A percentile compares a stretch with the other conserved stretches of the same genome.
These are phyloP conservation scores for Daedalea quercina DNA, from an alignment of 768 basidiomycete genomes.

Conservation along the genomic window DNA sequence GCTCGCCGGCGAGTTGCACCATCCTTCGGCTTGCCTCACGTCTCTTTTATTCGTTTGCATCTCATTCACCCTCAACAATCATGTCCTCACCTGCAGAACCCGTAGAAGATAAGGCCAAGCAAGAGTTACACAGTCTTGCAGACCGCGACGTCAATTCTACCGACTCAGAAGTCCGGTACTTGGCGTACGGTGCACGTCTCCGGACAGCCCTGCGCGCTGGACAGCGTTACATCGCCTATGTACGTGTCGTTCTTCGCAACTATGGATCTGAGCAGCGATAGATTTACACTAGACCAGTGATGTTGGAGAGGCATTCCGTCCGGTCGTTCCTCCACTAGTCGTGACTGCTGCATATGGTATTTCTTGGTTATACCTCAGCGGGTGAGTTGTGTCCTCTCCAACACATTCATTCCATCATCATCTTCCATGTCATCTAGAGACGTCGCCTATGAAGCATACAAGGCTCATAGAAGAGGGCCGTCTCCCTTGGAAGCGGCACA, in stretches of 20 bases:
- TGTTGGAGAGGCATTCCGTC: conserved; percentile 78
- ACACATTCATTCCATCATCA: neutral
- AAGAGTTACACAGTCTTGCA: conserved; percentile 50
- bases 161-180: conserved; percentile 63
- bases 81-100: conserved; percentile 12
- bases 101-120: conserved; percentile 29
- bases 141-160: conserved; percentile 59
- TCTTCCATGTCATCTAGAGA: conserved; percentile 32
- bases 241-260: conserved; percentile 26
- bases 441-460: conserved; percentile 77
- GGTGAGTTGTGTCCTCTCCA: conserved; percentile 27
- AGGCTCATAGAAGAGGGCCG: conserved; percentile 63
- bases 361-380: conserved; percentile 75
- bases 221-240: conserved; percentile 73
- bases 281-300: conserved; percentile 56
- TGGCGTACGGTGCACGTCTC: conserved; percentile 74
- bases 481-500: conserved; percentile 57
- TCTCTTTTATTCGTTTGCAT: neutral
- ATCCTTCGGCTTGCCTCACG: neutral
- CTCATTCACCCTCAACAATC: neutral
- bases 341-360: conserved; percentile 77
- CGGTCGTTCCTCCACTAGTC: conserved; percentile 63
- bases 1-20: neutral
- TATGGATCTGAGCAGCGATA: conserved; percentile 13
- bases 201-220: conserved; percentile 68